Evolutionary conservation across 345 rosid genomes (phyloP).

Genomic region (Viola odorata): DNA sequence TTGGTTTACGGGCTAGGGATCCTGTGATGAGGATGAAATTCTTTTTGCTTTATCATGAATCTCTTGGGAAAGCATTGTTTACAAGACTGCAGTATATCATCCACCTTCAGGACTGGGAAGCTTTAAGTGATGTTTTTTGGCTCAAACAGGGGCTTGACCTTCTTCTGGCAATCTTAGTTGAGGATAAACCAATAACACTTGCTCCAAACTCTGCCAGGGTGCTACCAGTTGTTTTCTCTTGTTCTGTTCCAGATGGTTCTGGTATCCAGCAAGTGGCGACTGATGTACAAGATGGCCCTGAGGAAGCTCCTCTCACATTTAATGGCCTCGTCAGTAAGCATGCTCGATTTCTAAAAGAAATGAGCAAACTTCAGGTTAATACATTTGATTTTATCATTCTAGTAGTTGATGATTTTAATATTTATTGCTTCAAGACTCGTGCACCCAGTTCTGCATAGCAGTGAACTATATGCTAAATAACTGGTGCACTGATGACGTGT

Average conservation of each 20-base stretch:
- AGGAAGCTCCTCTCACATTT: conserved; percentile 71
- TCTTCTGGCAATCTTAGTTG: conserved; percentile 81
- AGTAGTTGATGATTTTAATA: background rate
- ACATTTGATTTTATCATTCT: background rate
- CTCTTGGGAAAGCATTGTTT: conserved; percentile 69
- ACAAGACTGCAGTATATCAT: conserved; percentile 80
- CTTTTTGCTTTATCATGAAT: conserved; percentile 77
- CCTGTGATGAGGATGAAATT: conserved; percentile 86
- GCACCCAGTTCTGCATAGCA: too few relatives aligned
- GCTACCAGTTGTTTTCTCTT: conserved; percentile 49
- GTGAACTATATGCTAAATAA: too few relatives aligned
- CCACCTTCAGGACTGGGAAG: conserved; percentile 96
- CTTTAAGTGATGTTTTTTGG: conserved; percentile 98
- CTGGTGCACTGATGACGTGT: too few relatives aligned
- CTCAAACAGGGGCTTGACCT: conserved; percentile 99
- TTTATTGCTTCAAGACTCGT: too few relatives aligned
- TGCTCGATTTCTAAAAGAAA: conserved; percentile 73
- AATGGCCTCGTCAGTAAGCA: conserved; percentile 81
- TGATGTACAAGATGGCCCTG: conserved; percentile 59
- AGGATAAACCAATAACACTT: conserved; percentile 81
- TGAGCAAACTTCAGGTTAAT: conserved; percentile 88
- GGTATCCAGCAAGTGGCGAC: conserved; percentile 47
- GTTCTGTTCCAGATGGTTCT: conserved; percentile 55
- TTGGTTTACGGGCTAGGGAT: conserved; percentile 91
- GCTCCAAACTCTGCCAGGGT: conserved; percentile 98